Evolutionary conservation across 768 basidiomycete genomes (phyloP).

Genomic region (Imleria badia): DNA sequence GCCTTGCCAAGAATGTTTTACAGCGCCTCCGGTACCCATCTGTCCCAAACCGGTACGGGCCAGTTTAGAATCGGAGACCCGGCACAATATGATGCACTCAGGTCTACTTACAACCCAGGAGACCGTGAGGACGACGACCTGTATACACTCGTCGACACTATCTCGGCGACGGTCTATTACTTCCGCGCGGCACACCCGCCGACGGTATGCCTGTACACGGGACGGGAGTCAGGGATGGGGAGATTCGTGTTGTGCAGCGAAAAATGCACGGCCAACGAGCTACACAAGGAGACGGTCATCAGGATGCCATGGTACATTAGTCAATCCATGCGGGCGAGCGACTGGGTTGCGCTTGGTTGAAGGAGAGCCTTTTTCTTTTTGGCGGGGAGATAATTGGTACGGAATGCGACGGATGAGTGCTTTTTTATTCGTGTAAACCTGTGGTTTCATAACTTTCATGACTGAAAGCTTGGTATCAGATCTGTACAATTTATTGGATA

Average conservation of each 20-base stretch:
- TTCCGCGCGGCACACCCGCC: conserved; percentile 23
- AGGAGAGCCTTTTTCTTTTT: background rate
- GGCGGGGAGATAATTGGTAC: no score
- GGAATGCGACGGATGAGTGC: no score
- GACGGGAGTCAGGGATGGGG: conserved; percentile 21
- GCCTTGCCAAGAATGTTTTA: conserved; percentile 15
- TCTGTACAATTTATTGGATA: no score
- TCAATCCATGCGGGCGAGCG: conserved; percentile 18
- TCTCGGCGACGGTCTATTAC: conserved; percentile 23
- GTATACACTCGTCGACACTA: conserved; percentile 26
- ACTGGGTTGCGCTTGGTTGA: conserved; percentile 24
- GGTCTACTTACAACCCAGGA: background rate
- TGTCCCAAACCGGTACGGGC: conserved; percentile 6
- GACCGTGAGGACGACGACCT: conserved; percentile 12
- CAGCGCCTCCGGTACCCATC: conserved; percentile 17
- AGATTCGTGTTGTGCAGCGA: conserved; percentile 25
- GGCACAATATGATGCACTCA: conserved; percentile 5
- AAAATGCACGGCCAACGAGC: conserved; percentile 16
- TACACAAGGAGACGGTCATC: conserved; percentile 27
- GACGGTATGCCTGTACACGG: conserved; percentile 25
- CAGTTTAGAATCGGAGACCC: conserved; percentile 19
- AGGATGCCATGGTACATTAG: conserved; percentile 23
- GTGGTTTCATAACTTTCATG: no score
- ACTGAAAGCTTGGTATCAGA: no score
- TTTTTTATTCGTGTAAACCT: background rate